Evolutionary conservation across 1,284 basidiomycete species (phyloP).

Genomic region (Ceratobasidium sp.): DNA sequence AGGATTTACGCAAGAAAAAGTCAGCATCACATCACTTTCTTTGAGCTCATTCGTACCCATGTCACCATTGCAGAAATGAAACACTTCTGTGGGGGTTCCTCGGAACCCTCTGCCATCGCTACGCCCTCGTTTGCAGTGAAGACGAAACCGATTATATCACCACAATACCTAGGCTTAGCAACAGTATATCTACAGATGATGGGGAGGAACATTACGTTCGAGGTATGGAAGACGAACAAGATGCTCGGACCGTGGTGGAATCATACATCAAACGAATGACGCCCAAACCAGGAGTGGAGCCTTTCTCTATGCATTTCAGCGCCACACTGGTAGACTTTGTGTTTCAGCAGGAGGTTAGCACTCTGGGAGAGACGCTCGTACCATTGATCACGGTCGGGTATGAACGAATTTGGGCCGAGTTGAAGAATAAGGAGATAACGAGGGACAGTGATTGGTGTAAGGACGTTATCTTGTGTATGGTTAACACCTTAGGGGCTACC

Average conservation of each 20-base stretch:
- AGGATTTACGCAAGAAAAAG: neutral
- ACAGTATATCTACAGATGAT: neutral
- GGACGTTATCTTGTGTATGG: neutral
- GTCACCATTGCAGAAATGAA: neutral
- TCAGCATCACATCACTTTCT: neutral
- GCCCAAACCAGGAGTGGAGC: neutral
- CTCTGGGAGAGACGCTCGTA: neutral
- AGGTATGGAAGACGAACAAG: neutral
- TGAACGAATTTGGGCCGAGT: neutral
- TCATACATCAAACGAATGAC: neutral
- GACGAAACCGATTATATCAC: neutral
- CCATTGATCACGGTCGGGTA: neutral
- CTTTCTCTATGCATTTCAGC: neutral
- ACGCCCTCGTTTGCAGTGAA: neutral
- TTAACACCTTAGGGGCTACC: neutral
- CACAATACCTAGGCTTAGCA: neutral
- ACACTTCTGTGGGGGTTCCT: neutral
- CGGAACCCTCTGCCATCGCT: slow-evolving; percentile 5
- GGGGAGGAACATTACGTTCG: neutral
- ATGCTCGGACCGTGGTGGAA: neutral
- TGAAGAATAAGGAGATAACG: neutral
- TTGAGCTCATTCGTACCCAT: no score
- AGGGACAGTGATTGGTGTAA: neutral
- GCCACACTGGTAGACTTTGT: neutral
- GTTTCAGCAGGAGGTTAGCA: neutral